Base-by-base conservation (phyloP, 805 yeast genomes). In the Debaryomyces tyrocola region DNA sequence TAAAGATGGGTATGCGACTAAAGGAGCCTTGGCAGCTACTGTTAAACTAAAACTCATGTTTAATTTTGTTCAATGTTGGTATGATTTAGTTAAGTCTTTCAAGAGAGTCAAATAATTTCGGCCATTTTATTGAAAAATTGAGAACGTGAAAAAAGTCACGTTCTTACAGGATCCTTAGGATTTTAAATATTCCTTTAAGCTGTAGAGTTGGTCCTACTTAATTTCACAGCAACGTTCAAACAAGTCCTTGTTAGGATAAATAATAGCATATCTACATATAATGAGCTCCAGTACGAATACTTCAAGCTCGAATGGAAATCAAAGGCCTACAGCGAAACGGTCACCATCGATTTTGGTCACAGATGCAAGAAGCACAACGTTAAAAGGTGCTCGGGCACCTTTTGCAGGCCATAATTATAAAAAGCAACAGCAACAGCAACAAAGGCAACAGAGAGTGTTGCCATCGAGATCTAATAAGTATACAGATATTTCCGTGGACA, bases 291-390 rank as follows among this genome's bases (percentile, higher is more conserved):
- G 48, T 21, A 21, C 43, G 14, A 41, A 39, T 15, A 31, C 48
- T 5, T 43, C 48, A 7, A 37, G 36, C 18, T 43, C 41, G 15
- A 34, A 39, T 20, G 21, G 20, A 15, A 17, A 33, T 4, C 70
- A 60, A 46, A 61, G 75, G 47, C 84, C 87, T 3, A 83, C 87
- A 5, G 89, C 96, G 11, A 88, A 87, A 57, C 70, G 97, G 56
- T 88, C 97, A 27, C 97, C 98, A 9, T 88, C 96, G 1, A 91
- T 91, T 59, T 75, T 91, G 47, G 98, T 91, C 33, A 92, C 98
- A 0, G 98, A 91, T 67, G 82, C 88, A 2, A 74, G 98, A 49
- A 77, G 82, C 44, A 70, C 70, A 48, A 73, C 66, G 45, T 65
- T 71, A 18, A 74, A 74, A 51, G 76, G 78, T 20, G 69, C 75